Evolutionary conservation across 169 alveolate species (phyloP), one percentile per base, ranked within the genome.

Genomic region (Besnoitia besnoiti): DNA sequence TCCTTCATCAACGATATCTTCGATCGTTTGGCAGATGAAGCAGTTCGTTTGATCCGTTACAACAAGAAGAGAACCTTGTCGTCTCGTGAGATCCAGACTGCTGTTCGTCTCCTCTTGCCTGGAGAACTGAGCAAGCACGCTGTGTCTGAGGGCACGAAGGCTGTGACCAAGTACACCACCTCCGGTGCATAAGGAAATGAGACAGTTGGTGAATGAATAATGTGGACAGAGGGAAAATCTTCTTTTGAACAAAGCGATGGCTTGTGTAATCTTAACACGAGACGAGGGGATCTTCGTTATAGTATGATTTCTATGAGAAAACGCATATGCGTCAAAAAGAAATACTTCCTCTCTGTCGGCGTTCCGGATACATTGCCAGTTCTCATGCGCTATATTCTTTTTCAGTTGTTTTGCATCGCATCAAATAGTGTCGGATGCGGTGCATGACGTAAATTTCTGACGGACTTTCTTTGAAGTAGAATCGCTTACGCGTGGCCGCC

Each of bases 91-190:
- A 98, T 99, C 93, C 99, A 99, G 96, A 99, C 99, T 46, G 99
- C 99, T 59, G 99, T 99, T 79, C 97, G 99, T 90, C 98, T 99
- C 85, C 96, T 99, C 90, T 98, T 99, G 87, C 99, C 99, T 73
- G 99, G 99, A 76, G 99, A 99, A 95, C 98, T 99, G 91, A 99
- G 99, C 95, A 99, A 99, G 97, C 99, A 99, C 96, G 99, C 99
- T 92, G 99, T 99, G 91, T 97, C 99, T 85, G 99, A 99, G 95
- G 99, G 99, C 77, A 99, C 99, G 93, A 99, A 99, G 97, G 99
- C 99, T 92, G 99, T 99, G 92, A 98, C 99, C 95, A 99, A 99
- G 96, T 99, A 98, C 97, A 98, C 99, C 77, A 88, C 93, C 24
- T 76, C 92, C 47, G 92, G 62, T 14, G 92, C 87, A 30, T 91